Conservation (phyloP, 306 rosid genomes). For the Crotalaria pallida region DNA sequence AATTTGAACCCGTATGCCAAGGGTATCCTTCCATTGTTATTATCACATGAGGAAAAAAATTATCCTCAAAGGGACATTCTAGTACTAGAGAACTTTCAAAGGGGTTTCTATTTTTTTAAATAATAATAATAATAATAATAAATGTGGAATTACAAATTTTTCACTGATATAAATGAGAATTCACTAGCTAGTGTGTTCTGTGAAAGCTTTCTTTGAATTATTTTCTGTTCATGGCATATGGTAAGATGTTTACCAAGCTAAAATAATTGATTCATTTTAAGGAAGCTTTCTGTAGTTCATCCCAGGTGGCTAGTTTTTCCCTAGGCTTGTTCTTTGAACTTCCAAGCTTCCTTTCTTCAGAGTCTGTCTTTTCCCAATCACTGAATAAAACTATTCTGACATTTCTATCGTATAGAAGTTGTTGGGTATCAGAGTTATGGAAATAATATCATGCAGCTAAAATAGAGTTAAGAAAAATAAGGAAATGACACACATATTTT, state of each 20-base stretch:
- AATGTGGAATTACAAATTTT: background rate
- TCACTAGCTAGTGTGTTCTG: background rate
- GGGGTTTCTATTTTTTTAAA: no score
- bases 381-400: conserved; percentile 47
- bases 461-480: no score
- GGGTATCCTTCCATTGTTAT: no score
- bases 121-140: background rate
- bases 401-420: conserved; percentile 48
- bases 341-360: conserved; percentile 66
- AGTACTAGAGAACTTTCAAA: no score
- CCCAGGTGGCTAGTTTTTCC: conserved; percentile 64
- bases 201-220: conserved; percentile 3
- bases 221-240: background rate
- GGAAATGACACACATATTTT: no score
- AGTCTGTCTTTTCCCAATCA: conserved; percentile 79
- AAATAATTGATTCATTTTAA: conserved; percentile 29
- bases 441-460: no score
- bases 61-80: background rate
- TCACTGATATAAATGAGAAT: background rate
- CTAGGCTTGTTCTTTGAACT: conserved; percentile 57
- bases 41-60: background rate
- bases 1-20: no score
- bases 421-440: no score
- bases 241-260: conserved; percentile 7
- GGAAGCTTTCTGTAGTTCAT: conserved; percentile 49